Base-by-base conservation (phyloP, 2,329 filamentous ascomycete species). In the Neocatenulostroma microsporum region DNA sequence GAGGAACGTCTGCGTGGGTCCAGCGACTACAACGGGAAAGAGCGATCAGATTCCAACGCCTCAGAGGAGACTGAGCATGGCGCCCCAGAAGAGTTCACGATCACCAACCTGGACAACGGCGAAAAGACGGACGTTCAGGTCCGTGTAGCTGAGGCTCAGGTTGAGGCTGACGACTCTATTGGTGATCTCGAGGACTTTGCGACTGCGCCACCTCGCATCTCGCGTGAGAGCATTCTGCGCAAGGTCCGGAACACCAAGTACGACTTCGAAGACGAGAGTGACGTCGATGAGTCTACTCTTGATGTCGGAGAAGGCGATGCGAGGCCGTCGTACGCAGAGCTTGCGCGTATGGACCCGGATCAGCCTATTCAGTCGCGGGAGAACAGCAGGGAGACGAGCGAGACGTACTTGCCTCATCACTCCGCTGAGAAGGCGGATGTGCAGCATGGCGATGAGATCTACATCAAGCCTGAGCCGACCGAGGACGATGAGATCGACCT, bases 281-380 rank as follows among this genome's bases (percentile, higher is more conserved):
- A 48, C 13, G 46, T 50, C 14, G 50, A 54, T 8, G 48, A 44
- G 23, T 36, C 37, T 3, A n/a, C 32, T 7, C 70, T 78, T 36
- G 76, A 79, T 3, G 74, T 81, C 26, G 41, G 42, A 10, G 49
- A 48, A 13, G 42, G 40, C 26, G 42, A 43, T 30, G 42, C 31
- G 25, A 37, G 51, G 17, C 54, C 51, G 12, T 47, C 48, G 40
- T 66, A 69, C 40, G 63, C 60, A 26, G 63, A 76, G 32, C 65
- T 76, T 21, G 66, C 64, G 13, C 62, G 62, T 39, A 72, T 86
- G 41, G 87, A 96, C 56, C 89, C 89, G 5, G 89, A 96, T 58
- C 75, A 91, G 26, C 84, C 89, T 0, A 85, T 95, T 49, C 88
- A 85, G 14, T 93, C 85, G 23, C 81, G 86, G 11, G 89, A 95